Conservation (phyloP, 2,329 filamentous ascomycete genomes). For the Leptographium radiaticola region DNA sequence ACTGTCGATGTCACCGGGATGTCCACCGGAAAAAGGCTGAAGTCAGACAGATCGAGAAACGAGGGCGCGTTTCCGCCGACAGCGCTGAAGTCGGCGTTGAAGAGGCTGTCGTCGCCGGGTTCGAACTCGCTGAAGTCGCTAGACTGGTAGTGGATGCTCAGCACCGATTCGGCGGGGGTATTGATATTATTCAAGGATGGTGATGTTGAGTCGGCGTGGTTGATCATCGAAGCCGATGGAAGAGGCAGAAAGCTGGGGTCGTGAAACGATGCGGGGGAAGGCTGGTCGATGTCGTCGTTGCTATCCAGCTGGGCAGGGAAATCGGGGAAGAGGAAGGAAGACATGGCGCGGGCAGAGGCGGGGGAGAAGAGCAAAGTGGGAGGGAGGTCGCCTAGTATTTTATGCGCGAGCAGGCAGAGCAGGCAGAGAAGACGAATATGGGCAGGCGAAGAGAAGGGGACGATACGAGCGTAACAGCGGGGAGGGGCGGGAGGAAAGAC, state of each 20-base stretch:
- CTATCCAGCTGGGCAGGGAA: slow-evolving; percentile 15
- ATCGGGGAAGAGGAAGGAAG: slow-evolving; percentile 17
- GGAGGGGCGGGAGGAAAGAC: neutral
- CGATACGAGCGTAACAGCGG: neutral
- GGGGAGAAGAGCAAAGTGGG: neutral
- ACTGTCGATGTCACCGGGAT: neutral
- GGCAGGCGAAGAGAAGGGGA: neutral
- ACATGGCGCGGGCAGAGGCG: slow-evolving; percentile 14
- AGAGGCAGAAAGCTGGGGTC: slow-evolving; percentile 19
- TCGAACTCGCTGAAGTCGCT: slow-evolving; percentile 33
- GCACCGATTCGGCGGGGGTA: slow-evolving; percentile 36
- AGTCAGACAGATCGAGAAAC: slow-evolving; percentile 24
- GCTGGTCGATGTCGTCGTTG: slow-evolving; percentile 5
- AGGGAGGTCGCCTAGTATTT: slow-evolving; percentile 2
- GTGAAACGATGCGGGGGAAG: slow-evolving; percentile 12
- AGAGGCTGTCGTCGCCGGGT: slow-evolving; percentile 24
- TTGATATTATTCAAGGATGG: slow-evolving; percentile 24
- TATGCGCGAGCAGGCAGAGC: neutral
- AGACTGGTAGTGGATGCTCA: slow-evolving; percentile 32
- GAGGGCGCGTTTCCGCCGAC: slow-evolving; percentile 27
- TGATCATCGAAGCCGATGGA: slow-evolving; percentile 27
- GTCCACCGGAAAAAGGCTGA: slow-evolving; percentile 6
- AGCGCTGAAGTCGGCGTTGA: slow-evolving; percentile 32
- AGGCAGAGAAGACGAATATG: neutral
- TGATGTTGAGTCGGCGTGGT: slow-evolving; percentile 25